Evolutionary conservation across 2,329 filamentous ascomycete genomes (phyloP), one percentile per base, ranked within the genome.

Genomic region (Cryphonectria nitschkei): DNA sequence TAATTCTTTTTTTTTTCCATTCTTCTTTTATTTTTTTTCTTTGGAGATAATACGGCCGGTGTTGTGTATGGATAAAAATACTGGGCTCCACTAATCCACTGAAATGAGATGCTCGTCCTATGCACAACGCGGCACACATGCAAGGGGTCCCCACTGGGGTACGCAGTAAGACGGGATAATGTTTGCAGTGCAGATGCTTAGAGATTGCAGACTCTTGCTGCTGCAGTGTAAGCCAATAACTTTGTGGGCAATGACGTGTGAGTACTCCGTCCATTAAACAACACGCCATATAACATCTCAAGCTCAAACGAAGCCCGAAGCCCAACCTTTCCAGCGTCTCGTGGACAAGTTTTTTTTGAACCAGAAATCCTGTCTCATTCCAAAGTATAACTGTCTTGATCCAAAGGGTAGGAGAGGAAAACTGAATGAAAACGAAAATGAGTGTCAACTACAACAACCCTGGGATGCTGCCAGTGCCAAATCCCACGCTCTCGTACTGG

Each of bases 401-500:
- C 16, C 19, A 5, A 16, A 9, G 9, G 1, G 37, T 1, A 13
- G 11, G 9, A 39, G 11, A 13, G 37, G 37, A 39, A 26, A 26
- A 26, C 26, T 26, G 9, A 39, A 11, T 9, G 37, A 39, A 39
- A 16, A 65, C 26, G 26, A 65, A 39, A 37, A 72, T 72, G 70
- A 64, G 46, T n/a, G 22, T 46, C 19, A 29, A 34, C 8, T 29
- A 34, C 11, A 16, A 34, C 13, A 14, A n/a, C 34, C 34, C n/a
- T 32, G n/a, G 13, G 7, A 22, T 72, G 54, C 43, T 73, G 6
- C 69, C 69, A 9, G 69, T 71, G 26, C 63, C 69, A 5, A 68
- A 68, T 32, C 69, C 71, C 26, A 73, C 71, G 41, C 26, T 37
- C 8, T 71, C 71, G 11, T 73, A 70, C 39, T 73, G 71, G 71